Evolutionary conservation across 129 eudicot species (phyloP).

Genomic region (Lactuca saligna): DNA sequence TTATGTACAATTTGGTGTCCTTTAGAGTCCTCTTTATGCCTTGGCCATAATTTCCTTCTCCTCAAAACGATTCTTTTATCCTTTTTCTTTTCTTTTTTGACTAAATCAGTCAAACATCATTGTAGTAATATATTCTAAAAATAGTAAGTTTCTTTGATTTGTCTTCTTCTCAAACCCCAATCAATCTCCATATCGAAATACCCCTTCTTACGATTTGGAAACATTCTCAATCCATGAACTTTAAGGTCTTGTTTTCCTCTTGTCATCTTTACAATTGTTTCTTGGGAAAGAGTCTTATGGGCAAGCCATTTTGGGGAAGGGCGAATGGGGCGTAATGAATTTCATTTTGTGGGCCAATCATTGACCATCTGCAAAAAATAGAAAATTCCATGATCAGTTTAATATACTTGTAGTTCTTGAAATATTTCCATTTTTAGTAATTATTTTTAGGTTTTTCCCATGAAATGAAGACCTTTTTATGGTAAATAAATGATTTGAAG

Average conservation of each 20-base stretch:
- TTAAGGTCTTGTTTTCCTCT: not conserved
- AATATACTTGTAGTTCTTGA: not conserved
- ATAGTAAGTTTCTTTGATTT: conserved; percentile 6
- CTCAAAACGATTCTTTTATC: conserved; percentile 21
- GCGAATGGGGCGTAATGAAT: conserved; percentile 95
- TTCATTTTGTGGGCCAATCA: conserved; percentile 89
- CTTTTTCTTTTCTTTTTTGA: not conserved
- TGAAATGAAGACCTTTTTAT: not conserved
- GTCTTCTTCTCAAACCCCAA: not conserved
- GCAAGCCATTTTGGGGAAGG: conserved; percentile 95
- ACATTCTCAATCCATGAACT: not conserved
- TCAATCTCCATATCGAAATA: not conserved
- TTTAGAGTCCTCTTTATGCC: conserved; percentile 25
- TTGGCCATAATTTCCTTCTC: conserved; percentile 27
- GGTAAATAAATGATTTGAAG: conserved; percentile 11
- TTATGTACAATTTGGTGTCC: conserved; percentile 52
- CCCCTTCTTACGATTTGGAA: not conserved
- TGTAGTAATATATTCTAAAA: not conserved
- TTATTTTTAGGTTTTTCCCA: not conserved
- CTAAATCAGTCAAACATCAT: conserved; percentile 1
- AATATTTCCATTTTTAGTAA: conserved; percentile 29
- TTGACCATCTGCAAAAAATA: conserved; percentile 70
- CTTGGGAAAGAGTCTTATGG: conserved; percentile 55
- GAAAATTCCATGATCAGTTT: conserved; percentile 3
- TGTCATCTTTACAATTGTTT: conserved; percentile 5